Evolutionary conservation across 192 early-diverging fungal species (phyloP).

Genomic region (Dimargaris xerosporica): DNA sequence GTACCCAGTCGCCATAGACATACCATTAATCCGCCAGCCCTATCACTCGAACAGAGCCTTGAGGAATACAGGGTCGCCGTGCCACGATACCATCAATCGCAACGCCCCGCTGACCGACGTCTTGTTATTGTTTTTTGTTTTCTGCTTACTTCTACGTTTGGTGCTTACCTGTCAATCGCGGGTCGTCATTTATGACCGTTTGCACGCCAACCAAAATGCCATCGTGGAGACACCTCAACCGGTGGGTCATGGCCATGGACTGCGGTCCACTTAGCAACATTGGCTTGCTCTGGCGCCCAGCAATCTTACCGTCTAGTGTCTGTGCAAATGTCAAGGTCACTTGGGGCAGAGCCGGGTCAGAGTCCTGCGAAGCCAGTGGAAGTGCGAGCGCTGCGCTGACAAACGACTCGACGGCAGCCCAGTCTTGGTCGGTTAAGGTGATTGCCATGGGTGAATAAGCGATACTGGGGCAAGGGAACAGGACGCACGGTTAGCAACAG

Average conservation of each 20-base stretch:
- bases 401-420: background rate
- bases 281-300: conserved; percentile 30
- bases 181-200: conserved; percentile 68
- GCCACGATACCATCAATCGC: background rate
- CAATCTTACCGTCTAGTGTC: conserved; percentile 74
- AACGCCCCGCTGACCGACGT: background rate
- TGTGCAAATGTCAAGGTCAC: conserved; percentile 84
- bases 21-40: background rate
- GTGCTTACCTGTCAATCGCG: conserved; percentile 42
- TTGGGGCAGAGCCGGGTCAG: conserved; percentile 17
- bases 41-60: background rate
- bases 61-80: background rate
- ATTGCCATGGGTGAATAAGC: background rate
- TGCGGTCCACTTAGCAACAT: conserved; percentile 54
- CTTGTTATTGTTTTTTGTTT: background rate
- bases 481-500: background rate
- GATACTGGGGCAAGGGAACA: background rate
- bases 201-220: conserved; percentile 77
- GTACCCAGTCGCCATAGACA: background rate
- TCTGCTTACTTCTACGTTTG: background rate
- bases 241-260: conserved; percentile 70
- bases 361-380: background rate
- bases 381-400: background rate
- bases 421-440: background rate
- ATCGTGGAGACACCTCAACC: conserved; percentile 52